Percentiles rank a stretch among this genome's conserved stretches.
Evolutionary conservation across 164 flowering plant genomes (phyloP).

Genomic region (Stephania yunnanensis): DNA sequence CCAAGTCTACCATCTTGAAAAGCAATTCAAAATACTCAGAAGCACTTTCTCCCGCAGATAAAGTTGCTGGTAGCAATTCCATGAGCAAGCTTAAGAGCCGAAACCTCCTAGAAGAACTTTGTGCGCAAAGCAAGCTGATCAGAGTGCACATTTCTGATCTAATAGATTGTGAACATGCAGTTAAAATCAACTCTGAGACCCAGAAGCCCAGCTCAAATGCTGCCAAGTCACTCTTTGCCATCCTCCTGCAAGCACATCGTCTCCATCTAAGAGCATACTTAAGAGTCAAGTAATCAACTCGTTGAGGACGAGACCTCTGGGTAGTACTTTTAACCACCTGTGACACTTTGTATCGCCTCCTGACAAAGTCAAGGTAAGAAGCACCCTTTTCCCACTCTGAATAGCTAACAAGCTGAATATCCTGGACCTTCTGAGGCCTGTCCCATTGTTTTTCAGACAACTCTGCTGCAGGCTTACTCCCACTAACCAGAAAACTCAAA

Average conservation of each 20-base stretch:
- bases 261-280: constrained; percentile 97
- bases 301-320: constrained; percentile 69
- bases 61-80: constrained; percentile 81
- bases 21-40: constrained; percentile 95
- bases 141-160: constrained; percentile 93
- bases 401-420: constrained; percentile 84
- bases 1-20: constrained; percentile 84
- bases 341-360: constrained; percentile 90
- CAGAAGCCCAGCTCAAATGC: constrained; percentile 93
- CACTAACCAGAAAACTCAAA: constrained; percentile 30
- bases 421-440: constrained; percentile 60
- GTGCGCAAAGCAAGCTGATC: constrained; percentile 72
- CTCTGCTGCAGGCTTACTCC: constrained; percentile 43
- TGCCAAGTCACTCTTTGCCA: constrained; percentile 46
- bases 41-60: constrained; percentile 93
- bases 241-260: constrained; percentile 45
- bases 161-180: constrained; percentile 97
- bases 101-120: constrained; percentile 71
- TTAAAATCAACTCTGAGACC: constrained; percentile 86
- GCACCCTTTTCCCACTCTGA: constrained; percentile 98
- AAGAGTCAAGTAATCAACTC: constrained; percentile 70
- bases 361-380: constrained; percentile 94
- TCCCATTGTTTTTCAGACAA: constrained; percentile 67
- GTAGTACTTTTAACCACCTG: constrained; percentile 50
- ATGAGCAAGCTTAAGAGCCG: constrained; percentile 71